A percentile compares a stretch with the other conserved stretches of the same genome.
These are phyloP conservation scores for Cicer pinnatifidum DNA, from an alignment of 306 rosid species.

Conservation along the genomic window DNA sequence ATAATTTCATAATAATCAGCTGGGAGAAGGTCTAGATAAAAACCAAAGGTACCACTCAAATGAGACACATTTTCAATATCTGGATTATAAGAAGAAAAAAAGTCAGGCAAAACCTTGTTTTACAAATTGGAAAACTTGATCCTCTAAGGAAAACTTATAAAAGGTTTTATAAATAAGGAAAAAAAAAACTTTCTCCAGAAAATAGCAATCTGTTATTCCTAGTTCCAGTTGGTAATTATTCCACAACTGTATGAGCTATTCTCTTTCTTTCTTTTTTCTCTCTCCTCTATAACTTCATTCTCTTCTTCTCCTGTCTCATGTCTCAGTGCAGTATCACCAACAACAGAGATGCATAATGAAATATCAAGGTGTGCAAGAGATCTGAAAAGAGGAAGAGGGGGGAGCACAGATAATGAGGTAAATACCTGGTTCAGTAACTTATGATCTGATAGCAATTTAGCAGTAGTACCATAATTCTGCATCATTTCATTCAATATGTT, in stretches of 20 bases:
- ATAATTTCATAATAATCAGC: conserved; percentile 1
- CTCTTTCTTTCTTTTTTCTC: background rate
- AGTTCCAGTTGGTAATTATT: background rate
- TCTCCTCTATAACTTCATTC: conserved; percentile 9
- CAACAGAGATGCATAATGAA: conserved; percentile 38
- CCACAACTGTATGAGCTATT: conserved; percentile 5
- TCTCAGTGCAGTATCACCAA: conserved; percentile 16
- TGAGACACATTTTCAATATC: conserved; percentile 24
- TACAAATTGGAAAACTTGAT: background rate
- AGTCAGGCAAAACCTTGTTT: conserved; percentile 18
- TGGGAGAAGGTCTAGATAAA: conserved; percentile 21
- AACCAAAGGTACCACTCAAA: background rate
- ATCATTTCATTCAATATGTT: conserved; percentile 45
- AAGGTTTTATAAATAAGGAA: background rate
- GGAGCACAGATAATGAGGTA: conserved; percentile 40
- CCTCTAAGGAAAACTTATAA: conserved; percentile 5
- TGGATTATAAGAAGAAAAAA: background rate
- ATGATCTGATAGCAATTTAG: conserved; percentile 68
- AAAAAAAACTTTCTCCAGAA: background rate
- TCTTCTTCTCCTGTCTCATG: conserved; percentile 12
- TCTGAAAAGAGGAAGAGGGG: conserved; percentile 1
- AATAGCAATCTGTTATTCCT: conserved; percentile 28
- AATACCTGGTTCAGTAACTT: conserved; percentile 78
- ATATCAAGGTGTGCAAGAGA: conserved; percentile 37
- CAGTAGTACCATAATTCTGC: conserved; percentile 71